Evolutionary conservation across 75 land plant species (phyloP).

Genomic region (Azolla pinnata): DNA sequence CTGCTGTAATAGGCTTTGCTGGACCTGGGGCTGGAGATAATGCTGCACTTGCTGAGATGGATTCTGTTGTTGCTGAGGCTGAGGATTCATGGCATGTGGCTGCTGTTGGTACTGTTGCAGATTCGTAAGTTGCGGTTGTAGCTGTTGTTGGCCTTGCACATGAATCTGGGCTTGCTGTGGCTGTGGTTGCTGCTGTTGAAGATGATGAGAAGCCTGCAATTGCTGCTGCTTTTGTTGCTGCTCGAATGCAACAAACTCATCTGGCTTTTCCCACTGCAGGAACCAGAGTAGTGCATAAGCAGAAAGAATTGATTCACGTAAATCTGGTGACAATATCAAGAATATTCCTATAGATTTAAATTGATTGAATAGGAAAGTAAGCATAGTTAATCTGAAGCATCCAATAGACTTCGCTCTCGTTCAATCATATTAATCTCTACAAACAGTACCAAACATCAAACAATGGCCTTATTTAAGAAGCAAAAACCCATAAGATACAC

Average conservation of each 20-base stretch:
- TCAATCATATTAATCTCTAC: background rate
- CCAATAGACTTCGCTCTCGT: slow-evolving; percentile 4
- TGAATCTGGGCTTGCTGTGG: slow-evolving; percentile 20
- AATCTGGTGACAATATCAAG: background rate
- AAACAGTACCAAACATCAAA: background rate
- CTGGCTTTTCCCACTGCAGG: slow-evolving; percentile 98
- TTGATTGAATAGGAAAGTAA: background rate
- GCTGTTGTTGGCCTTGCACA: slow-evolving; percentile 23
- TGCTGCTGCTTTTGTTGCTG: slow-evolving; percentile 50
- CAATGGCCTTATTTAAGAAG: background rate
- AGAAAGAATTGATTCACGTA: too few species aligned
- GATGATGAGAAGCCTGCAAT: slow-evolving; percentile 28
- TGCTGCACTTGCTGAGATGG: background rate
- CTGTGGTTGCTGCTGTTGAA: slow-evolving; percentile 19
- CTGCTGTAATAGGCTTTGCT: background rate
- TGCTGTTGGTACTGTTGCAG: slow-evolving; percentile 25
- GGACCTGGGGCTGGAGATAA: background rate
- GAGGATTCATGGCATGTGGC: slow-evolving; percentile 3
- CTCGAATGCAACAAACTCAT: slow-evolving; percentile 50
- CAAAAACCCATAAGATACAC: background rate
- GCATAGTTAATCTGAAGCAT: too few species aligned
- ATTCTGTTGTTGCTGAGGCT: slow-evolving; percentile 11
- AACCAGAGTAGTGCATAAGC: slow-evolving; percentile 4
- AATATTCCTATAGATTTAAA: background rate
- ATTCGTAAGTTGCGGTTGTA: slow-evolving; percentile 24